Conservation (phyloP, 2,329 filamentous ascomycete species). For the Sporothrix sp. region DNA sequence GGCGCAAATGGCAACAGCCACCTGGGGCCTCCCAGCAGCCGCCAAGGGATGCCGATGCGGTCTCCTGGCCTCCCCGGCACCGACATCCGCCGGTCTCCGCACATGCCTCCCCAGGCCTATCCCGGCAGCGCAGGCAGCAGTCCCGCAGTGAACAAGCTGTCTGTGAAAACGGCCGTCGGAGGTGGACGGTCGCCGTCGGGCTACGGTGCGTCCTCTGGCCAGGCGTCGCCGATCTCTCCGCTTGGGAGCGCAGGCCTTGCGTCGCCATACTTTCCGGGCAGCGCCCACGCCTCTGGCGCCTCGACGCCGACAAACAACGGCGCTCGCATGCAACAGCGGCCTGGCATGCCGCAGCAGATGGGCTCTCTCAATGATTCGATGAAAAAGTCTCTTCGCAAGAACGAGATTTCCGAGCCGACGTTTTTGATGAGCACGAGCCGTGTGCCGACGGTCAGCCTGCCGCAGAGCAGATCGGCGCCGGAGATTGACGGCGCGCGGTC, state of each 20-base stretch:
- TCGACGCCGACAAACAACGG: constrained; percentile 26
- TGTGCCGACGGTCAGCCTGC: constrained; percentile 34
- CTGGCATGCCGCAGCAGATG: constrained; percentile 10
- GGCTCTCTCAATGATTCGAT: constrained; percentile 29
- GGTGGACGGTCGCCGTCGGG: constrained; percentile 14
- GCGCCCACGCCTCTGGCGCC: constrained; percentile 22
- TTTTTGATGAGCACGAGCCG: constrained; percentile 38
- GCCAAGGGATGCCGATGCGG: constrained; percentile 24
- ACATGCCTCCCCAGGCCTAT: constrained; percentile 37
- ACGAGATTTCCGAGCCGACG: constrained; percentile 42
- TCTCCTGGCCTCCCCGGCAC: constrained; percentile 40
- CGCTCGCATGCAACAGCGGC: constrained; percentile 13
- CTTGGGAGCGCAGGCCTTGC: constrained; percentile 23
- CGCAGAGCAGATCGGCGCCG: constrained; percentile 19
- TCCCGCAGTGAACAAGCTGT: constrained; percentile 26
- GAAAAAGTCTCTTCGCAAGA: constrained; percentile 35
- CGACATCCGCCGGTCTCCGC: constrained; percentile 37
- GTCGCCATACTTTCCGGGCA: constrained; percentile 23
- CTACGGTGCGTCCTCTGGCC: constrained; percentile 27
- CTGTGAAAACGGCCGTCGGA: constrained; percentile 22
- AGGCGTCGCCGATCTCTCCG: constrained; percentile 38
- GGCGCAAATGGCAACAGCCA: constrained; percentile 17
- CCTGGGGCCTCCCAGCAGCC: constrained; percentile 16
- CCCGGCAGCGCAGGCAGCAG: constrained; percentile 20
- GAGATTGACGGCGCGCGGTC: constrained; percentile 23